A percentile compares a stretch with the other conserved stretches of the same genome.
phyloP scores from a whole-genome alignment of 164 flowering plant genomes.

The Tinospora cordifolia region DNA sequence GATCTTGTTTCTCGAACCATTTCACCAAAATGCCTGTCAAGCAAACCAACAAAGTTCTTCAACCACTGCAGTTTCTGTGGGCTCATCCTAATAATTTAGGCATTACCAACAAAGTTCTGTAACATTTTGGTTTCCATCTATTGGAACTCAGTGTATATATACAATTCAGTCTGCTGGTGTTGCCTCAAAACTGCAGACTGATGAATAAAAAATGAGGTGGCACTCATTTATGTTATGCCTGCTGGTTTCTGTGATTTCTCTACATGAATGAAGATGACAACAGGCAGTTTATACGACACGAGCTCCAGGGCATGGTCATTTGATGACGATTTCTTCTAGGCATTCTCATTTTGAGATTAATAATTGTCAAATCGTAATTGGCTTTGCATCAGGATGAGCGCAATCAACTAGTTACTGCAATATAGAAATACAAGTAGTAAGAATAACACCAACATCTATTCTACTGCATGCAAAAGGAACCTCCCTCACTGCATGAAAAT shows the following conservation, averaged over 20 bases:
- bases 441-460: not conserved
- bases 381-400: not conserved
- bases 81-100: not conserved
- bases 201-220: not conserved
- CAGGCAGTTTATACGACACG: too few species aligned
- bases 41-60: not conserved
- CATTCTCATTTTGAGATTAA: not conserved
- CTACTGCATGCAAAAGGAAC: not conserved
- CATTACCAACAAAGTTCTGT: not conserved
- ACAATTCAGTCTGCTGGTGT: slow-evolving; percentile 2
- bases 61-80: not conserved
- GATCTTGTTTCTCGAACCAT: not conserved
- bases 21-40: not conserved
- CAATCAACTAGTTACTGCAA: not conserved
- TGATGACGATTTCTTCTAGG: not conserved
- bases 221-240: too few species aligned
- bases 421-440: not conserved
- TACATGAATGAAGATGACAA: too few species aligned
- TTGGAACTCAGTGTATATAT: not conserved
- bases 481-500: not conserved
- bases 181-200: not conserved
- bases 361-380: too few species aligned
- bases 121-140: not conserved
- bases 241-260: too few species aligned
- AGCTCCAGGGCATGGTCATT: not conserved